These are phyloP conservation scores for Populus hybrid DNA, from an alignment of 441 rosid genomes.

Conservation along the genomic window DNA sequence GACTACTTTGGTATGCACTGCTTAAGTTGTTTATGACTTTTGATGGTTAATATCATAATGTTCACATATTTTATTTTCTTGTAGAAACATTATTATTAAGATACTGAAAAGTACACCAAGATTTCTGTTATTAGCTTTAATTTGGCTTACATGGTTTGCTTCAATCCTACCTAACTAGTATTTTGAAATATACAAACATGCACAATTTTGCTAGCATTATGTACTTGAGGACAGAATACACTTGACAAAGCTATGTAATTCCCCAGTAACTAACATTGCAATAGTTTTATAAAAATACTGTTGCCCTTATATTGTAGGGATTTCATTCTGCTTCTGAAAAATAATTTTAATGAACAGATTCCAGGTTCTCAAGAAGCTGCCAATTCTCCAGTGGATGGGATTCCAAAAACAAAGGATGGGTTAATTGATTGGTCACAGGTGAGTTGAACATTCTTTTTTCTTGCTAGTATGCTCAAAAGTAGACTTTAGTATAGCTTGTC, in stretches of 20 bases:
- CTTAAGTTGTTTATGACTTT: neutral
- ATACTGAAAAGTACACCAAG: neutral
- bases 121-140: neutral
- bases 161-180: neutral
- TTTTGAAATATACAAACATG: neutral
- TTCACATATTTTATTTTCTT: neutral
- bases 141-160: neutral
- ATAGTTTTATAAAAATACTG: neutral
- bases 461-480: neutral
- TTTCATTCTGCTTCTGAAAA: neutral
- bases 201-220: neutral
- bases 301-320: neutral
- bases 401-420: constrained; percentile 78
- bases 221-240: neutral
- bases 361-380: constrained; percentile 65
- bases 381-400: constrained; percentile 45
- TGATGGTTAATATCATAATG: neutral
- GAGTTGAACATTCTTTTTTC: constrained; percentile 18
- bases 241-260: neutral
- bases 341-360: constrained; percentile 39
- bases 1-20: constrained; percentile 74
- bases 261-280: neutral
- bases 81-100: neutral
- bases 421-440: constrained; percentile 92
- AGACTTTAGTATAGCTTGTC: neutral